Evolutionary conservation across 2,329 filamentous ascomycete genomes (phyloP).

Genomic region (Fusarium brevicatenulatum): DNA sequence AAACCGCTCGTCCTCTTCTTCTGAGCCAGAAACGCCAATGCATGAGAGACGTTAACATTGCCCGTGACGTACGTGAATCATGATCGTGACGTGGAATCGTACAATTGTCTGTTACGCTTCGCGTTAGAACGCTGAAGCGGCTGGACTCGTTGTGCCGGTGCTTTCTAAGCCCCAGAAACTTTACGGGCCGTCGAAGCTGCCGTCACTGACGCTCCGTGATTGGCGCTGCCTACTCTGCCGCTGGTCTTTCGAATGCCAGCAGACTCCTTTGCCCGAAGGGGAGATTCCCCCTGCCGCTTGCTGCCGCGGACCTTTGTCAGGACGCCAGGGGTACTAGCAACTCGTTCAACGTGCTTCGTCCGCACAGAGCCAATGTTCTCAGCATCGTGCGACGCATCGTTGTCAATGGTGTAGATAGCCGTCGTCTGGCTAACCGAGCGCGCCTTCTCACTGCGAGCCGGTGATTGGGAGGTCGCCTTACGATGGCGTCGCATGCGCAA

Average conservation of each 20-base stretch:
- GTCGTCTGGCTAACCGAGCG: constrained; percentile 82
- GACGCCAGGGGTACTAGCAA: constrained; percentile 64
- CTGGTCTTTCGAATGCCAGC: constrained; percentile 72
- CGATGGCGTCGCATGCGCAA: constrained; percentile 76
- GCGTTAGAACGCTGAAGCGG: constrained; percentile 29
- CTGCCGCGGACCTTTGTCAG: constrained; percentile 74
- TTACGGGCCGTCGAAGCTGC: constrained; percentile 61
- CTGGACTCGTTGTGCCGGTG: constrained; percentile 34
- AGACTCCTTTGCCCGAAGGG: constrained; percentile 62
- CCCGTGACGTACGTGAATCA: constrained; percentile 54
- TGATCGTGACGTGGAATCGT: constrained; percentile 54
- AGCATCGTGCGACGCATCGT: constrained; percentile 74
- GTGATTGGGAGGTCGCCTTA: constrained; percentile 72
- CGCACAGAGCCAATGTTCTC: constrained; percentile 74
- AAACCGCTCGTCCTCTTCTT: constrained; percentile 37
- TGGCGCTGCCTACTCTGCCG: constrained; percentile 70
- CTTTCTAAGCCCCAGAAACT: constrained; percentile 58
- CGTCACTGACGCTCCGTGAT: constrained; percentile 54
- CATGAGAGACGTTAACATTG: constrained; percentile 56
- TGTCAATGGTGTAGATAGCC: constrained; percentile 72
- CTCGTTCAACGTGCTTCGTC: constrained; percentile 67
- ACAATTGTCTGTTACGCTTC: constrained; percentile 33
- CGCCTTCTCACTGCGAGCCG: constrained; percentile 67
- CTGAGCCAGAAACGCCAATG: constrained; percentile 53
- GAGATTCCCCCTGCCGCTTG: constrained; percentile 62